Evolutionary conservation across 2,329 filamentous ascomycete species (phyloP).

Genomic region (Aspergillus nomiae): DNA sequence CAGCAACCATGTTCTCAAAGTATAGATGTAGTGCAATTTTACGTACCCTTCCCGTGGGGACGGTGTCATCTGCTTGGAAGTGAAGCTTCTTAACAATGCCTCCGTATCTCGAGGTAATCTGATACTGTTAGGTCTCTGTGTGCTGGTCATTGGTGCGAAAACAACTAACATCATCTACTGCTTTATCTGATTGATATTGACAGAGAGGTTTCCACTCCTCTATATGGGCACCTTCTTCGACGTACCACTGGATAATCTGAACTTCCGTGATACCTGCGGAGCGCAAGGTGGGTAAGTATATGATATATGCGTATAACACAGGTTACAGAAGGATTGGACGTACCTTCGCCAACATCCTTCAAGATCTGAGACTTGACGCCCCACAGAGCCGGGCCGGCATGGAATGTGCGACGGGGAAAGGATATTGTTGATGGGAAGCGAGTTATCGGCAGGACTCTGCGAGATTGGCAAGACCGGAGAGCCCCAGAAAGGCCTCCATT

Average conservation of each 20-base stretch:
- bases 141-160: slow-evolving; percentile 1
- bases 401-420: slow-evolving; percentile 36
- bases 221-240: slow-evolving; percentile 89
- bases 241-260: slow-evolving; percentile 99
- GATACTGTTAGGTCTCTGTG: slow-evolving; percentile 43
- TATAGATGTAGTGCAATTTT: not conserved
- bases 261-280: slow-evolving; percentile 90
- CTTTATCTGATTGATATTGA: slow-evolving; percentile 98
- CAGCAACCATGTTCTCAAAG: slow-evolving; percentile 8
- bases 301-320: not conserved
- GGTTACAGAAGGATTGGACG: not conserved
- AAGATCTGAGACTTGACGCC: slow-evolving; percentile 43
- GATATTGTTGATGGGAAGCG: slow-evolving; percentile 23
- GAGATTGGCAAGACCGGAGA: slow-evolving; percentile 29
- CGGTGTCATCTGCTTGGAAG: slow-evolving; percentile 95
- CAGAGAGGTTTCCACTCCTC: slow-evolving; percentile 98
- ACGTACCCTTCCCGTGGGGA: slow-evolving; percentile 75
- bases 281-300: slow-evolving; percentile 21
- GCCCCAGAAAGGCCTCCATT: slow-evolving; percentile 31
- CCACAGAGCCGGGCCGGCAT: slow-evolving; percentile 35
- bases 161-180: slow-evolving; percentile 59
- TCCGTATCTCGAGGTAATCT: slow-evolving; percentile 95
- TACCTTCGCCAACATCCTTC: slow-evolving; percentile 48
- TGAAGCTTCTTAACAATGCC: slow-evolving; percentile 95
- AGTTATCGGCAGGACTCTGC: slow-evolving; percentile 28